phyloP scores from a whole-genome alignment of 2,329 filamentous ascomycete genomes.

The Cladosporium sp. region DNA sequence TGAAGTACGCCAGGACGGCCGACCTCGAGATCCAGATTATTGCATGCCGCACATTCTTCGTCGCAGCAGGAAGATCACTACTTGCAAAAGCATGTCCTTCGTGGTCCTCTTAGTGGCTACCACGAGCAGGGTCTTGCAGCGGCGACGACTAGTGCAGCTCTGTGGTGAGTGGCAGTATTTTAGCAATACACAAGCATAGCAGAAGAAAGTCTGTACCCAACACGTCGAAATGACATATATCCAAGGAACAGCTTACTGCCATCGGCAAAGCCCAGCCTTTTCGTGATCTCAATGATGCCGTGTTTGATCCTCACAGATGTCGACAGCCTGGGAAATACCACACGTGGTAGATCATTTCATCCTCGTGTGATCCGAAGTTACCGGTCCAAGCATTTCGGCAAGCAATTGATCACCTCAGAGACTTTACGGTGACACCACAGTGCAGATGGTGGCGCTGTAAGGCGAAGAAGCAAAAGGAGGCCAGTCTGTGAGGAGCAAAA shows the following conservation, averaged over 20 bases:
- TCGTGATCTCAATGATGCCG: neutral
- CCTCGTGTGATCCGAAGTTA: neutral
- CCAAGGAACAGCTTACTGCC: neutral
- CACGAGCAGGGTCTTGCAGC: neutral
- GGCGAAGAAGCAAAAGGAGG: constrained; percentile 1
- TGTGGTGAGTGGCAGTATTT: neutral
- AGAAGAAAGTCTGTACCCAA: neutral
- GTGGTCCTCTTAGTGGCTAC: neutral
- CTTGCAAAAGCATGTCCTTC: neutral
- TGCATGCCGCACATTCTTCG: neutral
- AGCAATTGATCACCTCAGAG: neutral
- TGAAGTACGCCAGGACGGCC: neutral
- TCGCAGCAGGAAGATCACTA: neutral
- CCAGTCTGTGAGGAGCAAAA: neutral
- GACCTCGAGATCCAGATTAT: neutral
- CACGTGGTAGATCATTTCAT: neutral
- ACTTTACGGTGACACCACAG: neutral
- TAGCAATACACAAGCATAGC: constrained; percentile 5
- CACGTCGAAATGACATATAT: neutral
- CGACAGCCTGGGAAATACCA: neutral
- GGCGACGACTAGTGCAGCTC: neutral
- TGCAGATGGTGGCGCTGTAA: constrained; percentile 9
- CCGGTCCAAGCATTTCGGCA: constrained; percentile 3
- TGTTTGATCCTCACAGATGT: neutral
- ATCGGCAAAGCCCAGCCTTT: neutral